A percentile compares a stretch with the other conserved stretches of the same genome.
Evolutionary conservation across 2,329 filamentous ascomycete genomes (phyloP).

Genomic region (Epichloe festucae): DNA sequence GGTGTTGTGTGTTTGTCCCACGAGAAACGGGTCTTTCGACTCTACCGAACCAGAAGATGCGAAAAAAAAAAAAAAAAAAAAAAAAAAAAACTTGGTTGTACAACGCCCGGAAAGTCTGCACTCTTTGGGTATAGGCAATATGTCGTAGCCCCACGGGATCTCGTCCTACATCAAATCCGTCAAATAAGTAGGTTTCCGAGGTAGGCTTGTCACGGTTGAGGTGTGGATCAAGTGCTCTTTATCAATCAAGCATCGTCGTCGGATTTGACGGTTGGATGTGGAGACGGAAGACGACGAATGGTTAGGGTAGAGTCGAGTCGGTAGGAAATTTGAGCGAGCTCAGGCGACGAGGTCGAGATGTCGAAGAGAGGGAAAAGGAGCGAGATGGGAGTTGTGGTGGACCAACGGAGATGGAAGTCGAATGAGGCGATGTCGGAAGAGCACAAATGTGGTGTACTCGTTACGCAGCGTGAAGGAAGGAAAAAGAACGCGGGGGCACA

Average conservation of each 20-base stretch:
- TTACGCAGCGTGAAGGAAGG: background rate
- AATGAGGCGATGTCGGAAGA: background rate
- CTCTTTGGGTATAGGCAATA: background rate
- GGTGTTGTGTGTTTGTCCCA: background rate
- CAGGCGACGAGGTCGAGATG: background rate
- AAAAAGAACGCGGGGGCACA: background rate
- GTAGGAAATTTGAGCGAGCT: background rate
- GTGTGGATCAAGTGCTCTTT: background rate
- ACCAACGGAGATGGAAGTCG: background rate
- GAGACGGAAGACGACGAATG: background rate
- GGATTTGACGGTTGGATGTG: background rate
- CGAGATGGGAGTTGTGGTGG: background rate
- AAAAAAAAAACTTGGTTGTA: background rate
- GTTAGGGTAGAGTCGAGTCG: background rate
- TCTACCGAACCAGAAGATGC: background rate
- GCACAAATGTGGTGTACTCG: background rate
- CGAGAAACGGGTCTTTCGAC: background rate
- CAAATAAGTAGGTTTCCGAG: background rate
- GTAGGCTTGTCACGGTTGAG: background rate
- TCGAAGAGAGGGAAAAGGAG: background rate
- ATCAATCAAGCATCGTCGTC: background rate
- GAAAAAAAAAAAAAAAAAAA: background rate
- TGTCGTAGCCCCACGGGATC: background rate
- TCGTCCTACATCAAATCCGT: background rate
- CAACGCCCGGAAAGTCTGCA: background rate